Evolutionary conservation across 2,329 filamentous ascomycete genomes (phyloP), one percentile per base, ranked within the genome.

Genomic region (Ambrosiella cleistominuta): DNA sequence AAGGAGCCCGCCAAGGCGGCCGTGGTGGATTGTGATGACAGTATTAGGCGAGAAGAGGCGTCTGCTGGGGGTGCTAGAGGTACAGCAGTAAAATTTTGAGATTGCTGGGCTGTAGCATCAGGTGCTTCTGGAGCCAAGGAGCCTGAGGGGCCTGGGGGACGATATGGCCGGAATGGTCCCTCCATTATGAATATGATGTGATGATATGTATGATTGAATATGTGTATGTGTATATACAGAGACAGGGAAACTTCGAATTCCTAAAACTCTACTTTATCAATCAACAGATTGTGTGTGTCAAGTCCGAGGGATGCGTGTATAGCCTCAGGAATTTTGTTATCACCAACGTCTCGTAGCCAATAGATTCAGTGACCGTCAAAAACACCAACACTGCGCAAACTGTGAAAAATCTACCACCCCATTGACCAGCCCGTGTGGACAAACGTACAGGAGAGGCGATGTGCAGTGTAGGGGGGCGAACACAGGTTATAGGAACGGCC

Each of bases 111-210:
- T 11, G 11, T 42, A 5, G 39, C 39, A n/a, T 42, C n/a, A n/a
- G 39, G 11, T 42, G 39, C n/a, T 42, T 11, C 39, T 42, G 39
- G 11, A 3, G 39, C 6, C 39, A 9, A 5, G 27, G 27, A 27
- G 27, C n/a, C 39, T 42, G 39, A 3, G 6, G 1, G 15, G 17
- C 47, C 39, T 54, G 52, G 37, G 17, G 52, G 52, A 15, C 52
- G 52, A 42, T 54, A 54, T 40, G 52, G 52, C 19, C 52, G 52
- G 35, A 54, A 54, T 13, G 52, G 37, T 17, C 52, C 38, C n/a
- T 54, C 52, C 52, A 54, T 54, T 54, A n/a, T 19, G 9, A 38
- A 38, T 19, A 15, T 47, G 19, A 13, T 13, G 44, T 13, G 8
- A 17, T 47, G 19, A 11, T 13, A 15, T 47, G 44, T 47, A 47